Evolutionary conservation across 305 asterid species (phyloP).

Genomic region (Nicotiana rustica): DNA sequence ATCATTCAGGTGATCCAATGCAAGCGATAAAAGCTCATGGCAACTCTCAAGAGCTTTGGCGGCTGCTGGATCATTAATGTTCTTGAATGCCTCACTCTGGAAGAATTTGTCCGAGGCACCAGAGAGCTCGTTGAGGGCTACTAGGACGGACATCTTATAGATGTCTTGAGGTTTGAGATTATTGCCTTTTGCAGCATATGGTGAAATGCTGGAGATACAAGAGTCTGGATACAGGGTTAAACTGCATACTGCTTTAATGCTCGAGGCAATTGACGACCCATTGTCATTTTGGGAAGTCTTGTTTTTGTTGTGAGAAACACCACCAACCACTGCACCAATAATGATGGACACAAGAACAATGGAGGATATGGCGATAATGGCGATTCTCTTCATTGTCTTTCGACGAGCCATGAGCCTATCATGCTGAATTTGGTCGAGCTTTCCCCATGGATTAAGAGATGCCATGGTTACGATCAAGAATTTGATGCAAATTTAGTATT

Average conservation of each 20-base stretch:
- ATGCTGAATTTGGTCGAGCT: conserved; percentile 64
- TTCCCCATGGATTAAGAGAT: conserved; percentile 56
- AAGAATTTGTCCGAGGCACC: conserved; percentile 45
- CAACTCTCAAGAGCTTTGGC: conserved; percentile 55
- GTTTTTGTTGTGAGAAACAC: conserved; percentile 48
- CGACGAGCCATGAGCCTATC: conserved; percentile 53
- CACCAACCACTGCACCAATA: conserved; percentile 58
- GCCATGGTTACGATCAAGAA: conserved; percentile 9
- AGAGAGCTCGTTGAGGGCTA: conserved; percentile 62
- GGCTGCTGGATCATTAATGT: conserved; percentile 47
- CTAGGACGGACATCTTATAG: conserved; percentile 58
- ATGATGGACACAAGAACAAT: conserved; percentile 56
- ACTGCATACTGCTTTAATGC: conserved; percentile 53
- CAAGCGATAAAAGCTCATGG: conserved; percentile 56
- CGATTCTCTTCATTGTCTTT: conserved; percentile 58
- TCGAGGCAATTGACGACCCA: conserved; percentile 33
- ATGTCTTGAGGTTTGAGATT: conserved; percentile 54
- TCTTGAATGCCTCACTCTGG: conserved; percentile 35
- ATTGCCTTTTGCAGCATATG: conserved; percentile 46
- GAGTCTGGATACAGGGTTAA: conserved; percentile 63
- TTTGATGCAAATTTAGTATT: neutral
- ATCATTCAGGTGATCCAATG: conserved; percentile 63
- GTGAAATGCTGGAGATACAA: conserved; percentile 59
- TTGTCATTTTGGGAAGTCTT: conserved; percentile 25
- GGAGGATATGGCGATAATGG: conserved; percentile 54